Evolutionary conservation across 2,329 filamentous ascomycete genomes (phyloP), one percentile per base, ranked within the genome.

Genomic region (Phyllosticta citrichinensis): DNA sequence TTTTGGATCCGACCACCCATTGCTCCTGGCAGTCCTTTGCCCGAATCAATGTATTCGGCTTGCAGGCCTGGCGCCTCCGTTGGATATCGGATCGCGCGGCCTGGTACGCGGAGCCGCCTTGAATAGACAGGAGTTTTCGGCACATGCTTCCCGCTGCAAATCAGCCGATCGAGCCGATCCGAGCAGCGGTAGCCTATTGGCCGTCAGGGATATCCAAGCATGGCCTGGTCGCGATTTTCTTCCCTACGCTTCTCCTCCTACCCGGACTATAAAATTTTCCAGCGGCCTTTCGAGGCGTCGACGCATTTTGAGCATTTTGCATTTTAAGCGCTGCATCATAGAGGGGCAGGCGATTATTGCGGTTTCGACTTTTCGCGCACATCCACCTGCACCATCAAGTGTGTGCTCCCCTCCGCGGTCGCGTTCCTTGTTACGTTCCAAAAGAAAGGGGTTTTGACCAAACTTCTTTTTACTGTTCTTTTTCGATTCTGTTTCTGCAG

Each of bases 241-340:
- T 55, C 47, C 10, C 30, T 55, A 33, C 52, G 22, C 25, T 20
- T 33, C n/a, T 22, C 30, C 50, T 51, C 30, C 50, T 51, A 33
- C 47, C 24, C 52, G 58, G 30, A 55, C 58, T 30, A 30, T 30
- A 60, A 40, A 14, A 55, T 22, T 59, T 55, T 30, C 47, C 55
- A 20, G 24, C 12, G 35, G 58, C 35, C 5, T 55, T 27, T 55
- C 24, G 22, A 52, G 24, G 52, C 52, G 53, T 60, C 22, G 35
- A 55, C 40, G 40, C 25, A 54, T 35, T 55, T 30, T 58, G 33
- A 30, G 52, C 52, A 60, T 55, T 52, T 47, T 60, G 54, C 52
- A 52, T 40, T 60, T 60, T 60, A 52, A 60, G 58, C 58, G 58
- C 55, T 60, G 57, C 57, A 55, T 60, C 58, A 60, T 60, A 60